A percentile compares a stretch with the other conserved stretches of the same genome.
Conservation (phyloP, 305 asterid genomes). For the Solanum hybrid region DNA sequence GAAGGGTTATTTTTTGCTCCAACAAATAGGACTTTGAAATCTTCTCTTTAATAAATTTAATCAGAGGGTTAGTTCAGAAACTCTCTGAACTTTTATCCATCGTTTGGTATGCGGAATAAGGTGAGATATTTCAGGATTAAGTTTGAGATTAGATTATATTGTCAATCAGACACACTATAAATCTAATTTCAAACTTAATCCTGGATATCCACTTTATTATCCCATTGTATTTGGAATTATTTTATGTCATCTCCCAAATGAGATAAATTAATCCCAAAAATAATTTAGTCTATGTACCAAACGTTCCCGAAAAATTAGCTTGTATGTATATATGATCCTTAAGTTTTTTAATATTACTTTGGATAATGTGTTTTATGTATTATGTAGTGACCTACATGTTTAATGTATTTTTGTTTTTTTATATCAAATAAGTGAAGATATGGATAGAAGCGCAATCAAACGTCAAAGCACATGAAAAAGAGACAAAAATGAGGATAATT, state of each 20-base stretch:
- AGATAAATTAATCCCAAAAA: background rate
- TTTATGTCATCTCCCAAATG: background rate
- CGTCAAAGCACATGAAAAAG: background rate
- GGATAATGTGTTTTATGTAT: background rate
- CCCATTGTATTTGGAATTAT: background rate
- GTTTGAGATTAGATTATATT: background rate
- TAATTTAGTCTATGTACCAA: background rate
- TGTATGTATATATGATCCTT: background rate
- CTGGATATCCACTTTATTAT: background rate
- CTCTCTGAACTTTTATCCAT: background rate
- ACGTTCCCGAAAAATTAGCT: background rate
- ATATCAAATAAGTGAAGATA: background rate
- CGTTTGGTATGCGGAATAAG: background rate
- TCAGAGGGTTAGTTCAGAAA: background rate
- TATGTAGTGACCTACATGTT: background rate
- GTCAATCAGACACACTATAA: background rate
- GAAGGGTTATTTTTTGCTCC: constrained; percentile 8
- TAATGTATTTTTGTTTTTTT: background rate
- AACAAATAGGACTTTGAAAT: background rate
- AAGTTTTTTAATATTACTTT: background rate
- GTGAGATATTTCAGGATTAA: background rate
- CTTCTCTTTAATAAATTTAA: background rate
- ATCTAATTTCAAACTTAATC: background rate
- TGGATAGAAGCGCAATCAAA: background rate
- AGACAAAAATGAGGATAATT: background rate